A percentile compares a stretch with the other conserved stretches of the same genome.
Evolutionary conservation across 2,329 filamentous ascomycete genomes (phyloP).

Genomic region (Xylaria sp.): DNA sequence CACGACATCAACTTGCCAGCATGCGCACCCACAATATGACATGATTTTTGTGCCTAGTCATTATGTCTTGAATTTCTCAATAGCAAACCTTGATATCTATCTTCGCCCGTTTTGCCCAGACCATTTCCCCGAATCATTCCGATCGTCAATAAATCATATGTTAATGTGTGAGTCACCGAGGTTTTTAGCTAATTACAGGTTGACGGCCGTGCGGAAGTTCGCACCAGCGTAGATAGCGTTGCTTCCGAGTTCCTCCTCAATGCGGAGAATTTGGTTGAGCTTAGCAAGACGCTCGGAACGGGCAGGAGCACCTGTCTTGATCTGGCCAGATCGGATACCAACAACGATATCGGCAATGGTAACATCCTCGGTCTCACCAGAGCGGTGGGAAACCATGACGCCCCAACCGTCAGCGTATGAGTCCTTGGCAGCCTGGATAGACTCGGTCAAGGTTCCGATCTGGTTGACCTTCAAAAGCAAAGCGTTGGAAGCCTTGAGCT

Average conservation of each 20-base stretch:
- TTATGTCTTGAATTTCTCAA: slow-evolving; percentile 37
- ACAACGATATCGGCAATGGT: slow-evolving; percentile 99
- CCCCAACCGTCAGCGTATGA: slow-evolving; percentile 96
- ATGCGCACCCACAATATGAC: slow-evolving; percentile 7
- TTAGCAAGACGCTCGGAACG: slow-evolving; percentile 98
- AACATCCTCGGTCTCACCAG: slow-evolving; percentile 99
- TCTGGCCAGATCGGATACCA: slow-evolving; percentile 95
- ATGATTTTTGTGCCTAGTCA: slow-evolving; percentile 25
- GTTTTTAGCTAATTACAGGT: slow-evolving; percentile 69
- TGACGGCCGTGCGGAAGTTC: slow-evolving; percentile 91
- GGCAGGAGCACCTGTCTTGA: slow-evolving; percentile 97
- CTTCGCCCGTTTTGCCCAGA: slow-evolving; percentile 44
- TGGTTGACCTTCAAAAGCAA: slow-evolving; percentile 99
- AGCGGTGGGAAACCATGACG: slow-evolving; percentile 99
- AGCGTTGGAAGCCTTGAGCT: slow-evolving; percentile 98
- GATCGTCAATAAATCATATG: slow-evolving; percentile 42
- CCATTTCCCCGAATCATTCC: slow-evolving; percentile 43
- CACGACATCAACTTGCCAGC: slow-evolving; percentile 6
- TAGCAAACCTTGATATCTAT: slow-evolving; percentile 42
- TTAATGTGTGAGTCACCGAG: slow-evolving; percentile 30
- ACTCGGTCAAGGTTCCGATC: slow-evolving; percentile 98
- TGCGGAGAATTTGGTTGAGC: slow-evolving; percentile 99
- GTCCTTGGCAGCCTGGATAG: slow-evolving; percentile 99
- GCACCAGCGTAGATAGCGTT: slow-evolving; percentile 91
- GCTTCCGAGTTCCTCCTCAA: slow-evolving; percentile 97